Percentiles rank a stretch among this genome's conserved stretches.
Conservation (phyloP, 768 basidiomycete species). For the Amanita pseudoporphyria region DNA sequence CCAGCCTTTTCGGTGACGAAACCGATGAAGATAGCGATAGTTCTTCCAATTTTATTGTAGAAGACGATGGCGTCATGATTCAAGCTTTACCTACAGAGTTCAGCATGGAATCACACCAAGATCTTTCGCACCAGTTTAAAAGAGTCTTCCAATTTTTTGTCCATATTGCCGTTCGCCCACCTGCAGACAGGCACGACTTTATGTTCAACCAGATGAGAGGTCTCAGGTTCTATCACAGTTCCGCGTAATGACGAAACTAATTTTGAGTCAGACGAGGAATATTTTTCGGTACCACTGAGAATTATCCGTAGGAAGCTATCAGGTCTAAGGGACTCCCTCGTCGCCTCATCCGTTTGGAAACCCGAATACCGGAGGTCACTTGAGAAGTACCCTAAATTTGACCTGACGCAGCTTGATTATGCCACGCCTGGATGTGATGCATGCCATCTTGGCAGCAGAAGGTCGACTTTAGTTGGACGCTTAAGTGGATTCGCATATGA, state of each 20-base stretch:
- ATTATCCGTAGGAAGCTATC: constrained; percentile 59
- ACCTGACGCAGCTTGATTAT: constrained; percentile 41
- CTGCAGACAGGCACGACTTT: constrained; percentile 39
- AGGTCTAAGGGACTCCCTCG: constrained; percentile 64
- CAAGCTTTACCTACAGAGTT: constrained; percentile 64
- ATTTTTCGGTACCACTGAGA: constrained; percentile 64
- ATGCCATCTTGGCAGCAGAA: constrained; percentile 64
- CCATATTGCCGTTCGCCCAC: constrained; percentile 59
- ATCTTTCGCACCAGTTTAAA: constrained; percentile 74
- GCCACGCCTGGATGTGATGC: constrained; percentile 68
- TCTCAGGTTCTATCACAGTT: constrained; percentile 16
- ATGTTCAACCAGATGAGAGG: constrained; percentile 46
- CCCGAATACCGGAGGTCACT: constrained; percentile 56
- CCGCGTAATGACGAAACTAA: not conserved
- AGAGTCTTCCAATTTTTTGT: constrained; percentile 84
- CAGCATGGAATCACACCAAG: constrained; percentile 72
- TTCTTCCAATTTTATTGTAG: constrained; percentile 47
- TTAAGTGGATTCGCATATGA: constrained; percentile 68
- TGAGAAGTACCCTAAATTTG: constrained; percentile 58
- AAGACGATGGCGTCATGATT: constrained; percentile 42
- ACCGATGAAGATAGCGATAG: constrained; percentile 27
- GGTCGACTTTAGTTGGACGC: constrained; percentile 53
- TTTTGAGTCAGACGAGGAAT: constrained; percentile 40
- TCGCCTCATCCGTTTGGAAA: constrained; percentile 80
- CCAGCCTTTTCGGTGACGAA: constrained; percentile 27